Conservation (phyloP, 495 filamentous ascomycete species). For the Sporormia fimetaria region DNA sequence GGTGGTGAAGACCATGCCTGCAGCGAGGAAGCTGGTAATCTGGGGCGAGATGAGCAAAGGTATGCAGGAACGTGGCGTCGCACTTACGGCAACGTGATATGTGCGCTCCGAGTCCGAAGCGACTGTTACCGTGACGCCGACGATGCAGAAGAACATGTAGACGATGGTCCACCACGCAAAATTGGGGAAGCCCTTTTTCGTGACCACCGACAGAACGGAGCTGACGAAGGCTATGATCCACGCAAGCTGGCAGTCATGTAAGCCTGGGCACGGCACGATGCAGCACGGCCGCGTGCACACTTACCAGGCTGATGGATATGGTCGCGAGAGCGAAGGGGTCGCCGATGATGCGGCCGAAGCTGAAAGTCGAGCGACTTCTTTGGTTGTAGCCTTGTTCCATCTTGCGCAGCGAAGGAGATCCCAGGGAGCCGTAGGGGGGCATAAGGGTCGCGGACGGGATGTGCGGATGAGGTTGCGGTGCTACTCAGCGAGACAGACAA, state of each 20-base stretch:
- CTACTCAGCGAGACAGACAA: not conserved
- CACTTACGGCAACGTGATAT: conserved; percentile 75
- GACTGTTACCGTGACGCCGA: conserved; percentile 67
- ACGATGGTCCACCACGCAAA: conserved; percentile 84
- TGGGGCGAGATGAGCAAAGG: conserved; percentile 33
- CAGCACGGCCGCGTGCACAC: conserved; percentile 28
- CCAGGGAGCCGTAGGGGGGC: conserved; percentile 61
- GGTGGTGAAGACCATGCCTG: conserved; percentile 71
- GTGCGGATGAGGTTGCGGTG: not conserved
- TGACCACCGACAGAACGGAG: conserved; percentile 63
- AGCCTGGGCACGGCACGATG: conserved; percentile 7
- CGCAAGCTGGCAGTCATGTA: conserved; percentile 59
- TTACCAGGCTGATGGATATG: conserved; percentile 78
- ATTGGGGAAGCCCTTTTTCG: conserved; percentile 50
- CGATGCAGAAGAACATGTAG: conserved; percentile 72
- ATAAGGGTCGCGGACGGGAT: conserved; percentile 33
- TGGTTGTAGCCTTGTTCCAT: conserved; percentile 56
- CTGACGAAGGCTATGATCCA: conserved; percentile 89
- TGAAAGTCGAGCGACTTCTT: conserved; percentile 47
- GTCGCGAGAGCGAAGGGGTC: conserved; percentile 96
- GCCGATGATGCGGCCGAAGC: conserved; percentile 78
- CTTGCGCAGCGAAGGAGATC: conserved; percentile 68
- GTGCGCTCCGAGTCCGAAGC: conserved; percentile 70
- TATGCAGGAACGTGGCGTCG: not conserved
- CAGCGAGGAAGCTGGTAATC: conserved; percentile 75